Percentiles rank a stretch among this genome's conserved stretches.
Conservation (phyloP, 2,329 filamentous ascomycete genomes). For the Trematosphaeria pertusa region DNA sequence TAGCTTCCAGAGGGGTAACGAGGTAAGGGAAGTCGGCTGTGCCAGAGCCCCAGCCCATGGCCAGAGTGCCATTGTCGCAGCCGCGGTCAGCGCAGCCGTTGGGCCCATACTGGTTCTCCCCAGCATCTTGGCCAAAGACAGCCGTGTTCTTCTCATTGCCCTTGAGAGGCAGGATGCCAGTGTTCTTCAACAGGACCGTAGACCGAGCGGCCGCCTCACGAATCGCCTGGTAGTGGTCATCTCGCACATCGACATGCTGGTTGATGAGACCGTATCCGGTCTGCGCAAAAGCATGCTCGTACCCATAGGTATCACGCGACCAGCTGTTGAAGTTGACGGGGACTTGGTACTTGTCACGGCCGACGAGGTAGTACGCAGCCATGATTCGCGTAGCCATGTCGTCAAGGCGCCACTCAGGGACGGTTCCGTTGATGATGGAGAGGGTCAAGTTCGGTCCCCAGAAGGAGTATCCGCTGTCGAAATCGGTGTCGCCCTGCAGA, state of each 20-base stretch:
- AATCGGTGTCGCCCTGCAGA: constrained; percentile 70
- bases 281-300: constrained; percentile 67
- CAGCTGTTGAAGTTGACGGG: constrained; percentile 88
- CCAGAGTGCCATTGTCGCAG: constrained; percentile 55
- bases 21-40: constrained; percentile 68
- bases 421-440: constrained; percentile 85
- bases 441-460: constrained; percentile 90
- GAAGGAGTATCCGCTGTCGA: constrained; percentile 74
- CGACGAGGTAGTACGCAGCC: constrained; percentile 69
- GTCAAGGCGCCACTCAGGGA: constrained; percentile 86
- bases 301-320: constrained; percentile 78
- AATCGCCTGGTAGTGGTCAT: constrained; percentile 74
- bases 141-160: constrained; percentile 56
- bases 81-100: constrained; percentile 56
- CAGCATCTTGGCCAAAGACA: constrained; percentile 60
- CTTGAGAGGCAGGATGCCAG: constrained; percentile 52
- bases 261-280: constrained; percentile 73
- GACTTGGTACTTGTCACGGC: constrained; percentile 58
- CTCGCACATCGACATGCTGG: constrained; percentile 82
- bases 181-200: constrained; percentile 82
- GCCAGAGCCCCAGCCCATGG: constrained; percentile 57
- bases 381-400: constrained; percentile 90
- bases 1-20: constrained; percentile 69
- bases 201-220: constrained; percentile 79
- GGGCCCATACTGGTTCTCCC: constrained; percentile 53